Evolutionary conservation across 177 flowering plant genomes (phyloP).

Genomic region (Telopea speciosissima): DNA sequence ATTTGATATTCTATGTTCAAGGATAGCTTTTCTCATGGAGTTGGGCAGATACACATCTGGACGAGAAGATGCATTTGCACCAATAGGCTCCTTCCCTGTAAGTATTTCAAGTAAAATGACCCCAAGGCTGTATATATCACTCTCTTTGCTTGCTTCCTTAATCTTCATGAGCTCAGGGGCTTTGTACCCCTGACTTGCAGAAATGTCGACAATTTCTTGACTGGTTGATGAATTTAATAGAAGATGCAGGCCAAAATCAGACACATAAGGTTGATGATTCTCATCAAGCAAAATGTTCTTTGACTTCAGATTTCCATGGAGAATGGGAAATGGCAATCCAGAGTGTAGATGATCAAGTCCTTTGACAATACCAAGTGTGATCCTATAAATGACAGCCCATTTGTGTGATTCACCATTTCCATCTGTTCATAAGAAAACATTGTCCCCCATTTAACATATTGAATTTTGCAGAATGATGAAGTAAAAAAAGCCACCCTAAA

Average conservation of each 20-base stretch:
- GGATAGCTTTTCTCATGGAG: slow-evolving; percentile 51
- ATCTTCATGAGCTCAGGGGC: slow-evolving; percentile 94
- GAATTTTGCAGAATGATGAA: neutral
- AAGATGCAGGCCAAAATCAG: slow-evolving; percentile 74
- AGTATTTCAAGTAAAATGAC: slow-evolving; percentile 76
- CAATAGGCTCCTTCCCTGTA: slow-evolving; percentile 65
- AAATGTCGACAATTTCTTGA: slow-evolving; percentile 77
- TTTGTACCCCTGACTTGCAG: slow-evolving; percentile 72
- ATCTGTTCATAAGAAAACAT: slow-evolving; percentile 29
- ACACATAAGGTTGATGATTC: slow-evolving; percentile 43
- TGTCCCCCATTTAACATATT: neutral
- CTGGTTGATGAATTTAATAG: slow-evolving; percentile 60
- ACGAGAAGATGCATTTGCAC: slow-evolving; percentile 37
- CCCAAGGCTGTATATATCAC: slow-evolving; percentile 84
- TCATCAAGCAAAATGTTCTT: slow-evolving; percentile 68
- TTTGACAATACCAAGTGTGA: slow-evolving; percentile 63
- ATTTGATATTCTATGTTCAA: slow-evolving; percentile 49
- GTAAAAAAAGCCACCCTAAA: too few species aligned
- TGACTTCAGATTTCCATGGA: slow-evolving; percentile 92
- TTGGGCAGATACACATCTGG: slow-evolving; percentile 54
- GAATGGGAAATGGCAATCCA: slow-evolving; percentile 49
- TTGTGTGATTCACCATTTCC: slow-evolving; percentile 46
- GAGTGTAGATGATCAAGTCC: slow-evolving; percentile 81
- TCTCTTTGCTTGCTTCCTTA: slow-evolving; percentile 61
- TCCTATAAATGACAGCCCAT: slow-evolving; percentile 58